phyloP scores from a whole-genome alignment of 768 basidiomycete genomes.

The Pleurotus sapidus region DNA sequence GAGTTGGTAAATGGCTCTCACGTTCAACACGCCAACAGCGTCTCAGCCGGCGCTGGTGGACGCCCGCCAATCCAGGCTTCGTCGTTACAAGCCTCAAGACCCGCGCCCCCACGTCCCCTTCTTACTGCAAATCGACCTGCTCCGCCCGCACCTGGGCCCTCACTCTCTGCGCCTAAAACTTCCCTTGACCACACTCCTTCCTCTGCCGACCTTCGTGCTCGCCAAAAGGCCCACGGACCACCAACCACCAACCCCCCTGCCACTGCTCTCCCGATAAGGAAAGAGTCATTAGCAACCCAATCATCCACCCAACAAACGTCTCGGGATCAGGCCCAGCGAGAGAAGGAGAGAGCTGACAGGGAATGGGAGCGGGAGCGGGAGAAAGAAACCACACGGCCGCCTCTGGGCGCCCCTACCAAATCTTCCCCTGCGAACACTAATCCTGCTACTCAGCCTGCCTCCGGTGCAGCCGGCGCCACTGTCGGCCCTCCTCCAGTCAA shows the following conservation, averaged over 20 bases:
- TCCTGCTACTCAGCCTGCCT: constrained; percentile 42
- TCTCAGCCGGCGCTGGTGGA: constrained; percentile 8
- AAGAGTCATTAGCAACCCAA: constrained; percentile 43
- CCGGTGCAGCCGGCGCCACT: constrained; percentile 46
- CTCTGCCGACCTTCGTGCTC: constrained; percentile 62
- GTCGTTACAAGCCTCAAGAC: constrained; percentile 51
- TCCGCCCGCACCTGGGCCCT: constrained; percentile 41
- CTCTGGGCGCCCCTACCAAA: constrained; percentile 34
- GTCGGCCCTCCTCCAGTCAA: constrained; percentile 63
- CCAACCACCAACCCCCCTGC: constrained; percentile 18
- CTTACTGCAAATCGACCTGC: constrained; percentile 54
- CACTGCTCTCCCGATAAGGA: constrained; percentile 38
- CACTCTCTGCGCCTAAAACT: constrained; percentile 17
- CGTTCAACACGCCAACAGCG: constrained; percentile 29
- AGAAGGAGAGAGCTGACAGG: constrained; percentile 10
- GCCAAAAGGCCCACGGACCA: constrained; percentile 59
- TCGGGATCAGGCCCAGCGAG: constrained; percentile 17
- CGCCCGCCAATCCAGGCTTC: constrained; percentile 5
- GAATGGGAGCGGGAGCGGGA: constrained; percentile 30
- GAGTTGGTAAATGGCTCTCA: constrained; percentile 59
- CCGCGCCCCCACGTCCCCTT: constrained; percentile 69
- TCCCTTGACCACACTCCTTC: constrained; percentile 56
- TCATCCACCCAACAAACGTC: constrained; percentile 22
- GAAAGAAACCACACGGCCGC: constrained; percentile 35
- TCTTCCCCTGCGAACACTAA: constrained; percentile 43